Conservation (phyloP, 73 alveolate genomes). For the Paramecium pentaurelia region DNA sequence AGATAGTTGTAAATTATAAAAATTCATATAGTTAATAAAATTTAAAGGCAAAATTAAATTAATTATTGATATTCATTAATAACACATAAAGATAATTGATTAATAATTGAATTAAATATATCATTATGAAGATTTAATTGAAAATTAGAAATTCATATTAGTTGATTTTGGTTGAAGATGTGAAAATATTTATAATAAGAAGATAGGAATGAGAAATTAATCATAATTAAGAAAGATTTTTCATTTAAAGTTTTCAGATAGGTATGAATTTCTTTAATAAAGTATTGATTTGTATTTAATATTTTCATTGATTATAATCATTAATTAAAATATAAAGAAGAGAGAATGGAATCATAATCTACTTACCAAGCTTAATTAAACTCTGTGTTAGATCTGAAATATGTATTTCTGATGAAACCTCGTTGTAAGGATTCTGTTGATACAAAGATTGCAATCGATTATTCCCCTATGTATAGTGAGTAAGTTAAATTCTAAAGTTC, state of each 20-base stretch:
- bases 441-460: background rate
- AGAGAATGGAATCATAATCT: background rate
- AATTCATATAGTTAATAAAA: too few relatives aligned
- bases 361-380: background rate
- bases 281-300: background rate
- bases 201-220: background rate
- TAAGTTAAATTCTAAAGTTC: background rate
- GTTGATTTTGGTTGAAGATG: background rate
- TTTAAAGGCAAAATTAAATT: too few relatives aligned
- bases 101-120: background rate
- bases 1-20: too few relatives aligned
- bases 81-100: background rate
- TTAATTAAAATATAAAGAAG: background rate
- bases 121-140: background rate
- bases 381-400: background rate
- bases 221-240: background rate
- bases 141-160: background rate
- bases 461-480: conserved; percentile 2
- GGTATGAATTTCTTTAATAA: background rate
- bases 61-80: too few relatives aligned
- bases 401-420: conserved; percentile 3
- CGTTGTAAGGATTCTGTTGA: background rate
- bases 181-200: background rate
- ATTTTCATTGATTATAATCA: background rate
- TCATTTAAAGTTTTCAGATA: background rate